Evolutionary conservation across 148 eudicot species (phyloP).

Genomic region (Rhododendron kiyosumense): DNA sequence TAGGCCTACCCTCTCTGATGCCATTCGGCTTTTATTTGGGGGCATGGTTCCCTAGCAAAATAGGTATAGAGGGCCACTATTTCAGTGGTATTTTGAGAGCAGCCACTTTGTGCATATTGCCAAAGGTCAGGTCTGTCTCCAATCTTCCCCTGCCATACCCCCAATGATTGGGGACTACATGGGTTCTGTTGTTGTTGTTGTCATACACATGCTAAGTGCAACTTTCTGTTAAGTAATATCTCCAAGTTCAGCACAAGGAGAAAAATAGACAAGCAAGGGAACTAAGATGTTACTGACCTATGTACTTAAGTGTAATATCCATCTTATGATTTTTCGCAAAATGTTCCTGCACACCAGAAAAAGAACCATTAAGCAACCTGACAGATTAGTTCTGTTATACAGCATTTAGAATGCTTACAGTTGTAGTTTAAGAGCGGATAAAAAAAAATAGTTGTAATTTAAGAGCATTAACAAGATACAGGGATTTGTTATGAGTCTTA

Average conservation of each 20-base stretch:
- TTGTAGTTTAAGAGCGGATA: not conserved
- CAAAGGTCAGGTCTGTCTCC: no score
- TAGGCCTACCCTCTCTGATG: no score
- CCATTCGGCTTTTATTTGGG: no score
- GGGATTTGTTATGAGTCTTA: not conserved
- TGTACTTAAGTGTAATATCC: constrained; percentile 72
- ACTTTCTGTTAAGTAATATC: not conserved
- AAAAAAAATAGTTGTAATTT: not conserved
- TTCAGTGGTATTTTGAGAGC: no score
- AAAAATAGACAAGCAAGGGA: not conserved
- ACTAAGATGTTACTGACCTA: constrained; percentile 47
- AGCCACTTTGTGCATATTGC: no score
- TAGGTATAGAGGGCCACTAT: no score
- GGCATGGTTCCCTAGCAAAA: no score
- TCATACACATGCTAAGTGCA: not conserved
- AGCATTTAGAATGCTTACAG: not conserved
- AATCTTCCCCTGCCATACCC: no score
- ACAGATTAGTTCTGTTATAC: not conserved
- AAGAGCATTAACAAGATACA: not conserved
- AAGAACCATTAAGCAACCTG: not conserved
- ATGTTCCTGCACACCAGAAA: constrained; percentile 55
- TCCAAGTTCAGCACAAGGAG: not conserved
- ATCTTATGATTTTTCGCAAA: constrained; percentile 43
- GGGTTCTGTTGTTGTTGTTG: no score
- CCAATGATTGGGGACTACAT: no score